Evolutionary conservation across 2,329 filamentous ascomycete species (phyloP), one percentile per base, ranked within the genome.

Genomic region (Metarhizium humberi): DNA sequence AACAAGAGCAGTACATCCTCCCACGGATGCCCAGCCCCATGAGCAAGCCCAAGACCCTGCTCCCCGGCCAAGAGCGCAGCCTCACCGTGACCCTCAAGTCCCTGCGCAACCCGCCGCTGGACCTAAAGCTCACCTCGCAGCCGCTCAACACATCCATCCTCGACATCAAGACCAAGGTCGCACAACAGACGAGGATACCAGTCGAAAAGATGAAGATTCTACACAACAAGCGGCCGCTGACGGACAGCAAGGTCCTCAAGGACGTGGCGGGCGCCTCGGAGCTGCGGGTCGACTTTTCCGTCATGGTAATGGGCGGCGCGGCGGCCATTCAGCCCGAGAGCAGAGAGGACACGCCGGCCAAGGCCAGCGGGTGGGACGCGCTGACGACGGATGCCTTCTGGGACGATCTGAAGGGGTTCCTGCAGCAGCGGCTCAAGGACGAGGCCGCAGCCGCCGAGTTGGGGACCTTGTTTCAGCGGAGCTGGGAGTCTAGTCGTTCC

Each of bases 131-230:
- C 49, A 69, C 80, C 4, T 74, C 81, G 2, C 79, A 85, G 55
- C 73, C 85, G 1, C 75, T 82, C 42, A 84, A 82, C 54, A 91
- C 88, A 1, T 90, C 87, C 2, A 77, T 96, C 48, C 84, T 89
- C 60, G 87, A 92, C 57, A 74, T 97, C 63, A 95, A 95, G 69
- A 74, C 79, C 53, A 75, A 79, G 2, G 84, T 96, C 47, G 79
- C 84, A 2, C 69, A 75, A 16, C 77, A 87, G 60, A 81, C 86
- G 5, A 75, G 78, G 30, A 79, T 88, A 56, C 78, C 84, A 3
- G 71, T 82, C n/a, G 82, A 86, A 43, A 96, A 95, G 76, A 83
- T 97, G 67, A 91, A 92, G 74, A 73, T 99, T 10, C 74, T 99
- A 58, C 81, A 87, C 67, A 88, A 88, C 70, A 95, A 94, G 76